These are phyloP conservation scores for Beverwykella pulmonaria DNA, from an alignment of 495 filamentous ascomycete genomes.

Conservation along the genomic window DNA sequence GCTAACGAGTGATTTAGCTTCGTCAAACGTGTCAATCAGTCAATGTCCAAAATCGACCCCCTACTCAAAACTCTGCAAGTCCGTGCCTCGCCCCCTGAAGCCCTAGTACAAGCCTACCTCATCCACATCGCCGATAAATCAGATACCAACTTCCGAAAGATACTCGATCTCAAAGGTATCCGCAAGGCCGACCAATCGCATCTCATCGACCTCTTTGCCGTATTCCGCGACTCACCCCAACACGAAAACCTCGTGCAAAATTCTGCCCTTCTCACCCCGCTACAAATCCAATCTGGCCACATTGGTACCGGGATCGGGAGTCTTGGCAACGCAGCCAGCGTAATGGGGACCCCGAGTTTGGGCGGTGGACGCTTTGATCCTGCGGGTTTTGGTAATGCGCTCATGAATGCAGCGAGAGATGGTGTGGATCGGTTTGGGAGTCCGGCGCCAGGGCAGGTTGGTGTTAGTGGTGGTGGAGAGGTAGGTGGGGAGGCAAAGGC, in stretches of 20 bases:
- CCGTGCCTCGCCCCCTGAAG: slow-evolving; percentile 84
- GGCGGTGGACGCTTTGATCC: slow-evolving; percentile 71
- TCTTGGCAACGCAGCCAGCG: slow-evolving; percentile 47
- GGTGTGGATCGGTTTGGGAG: slow-evolving; percentile 86
- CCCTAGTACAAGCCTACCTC: slow-evolving; percentile 93
- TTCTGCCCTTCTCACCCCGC: slow-evolving; percentile 64
- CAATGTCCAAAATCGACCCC: slow-evolving; percentile 83
- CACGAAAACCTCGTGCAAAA: slow-evolving; percentile 60
- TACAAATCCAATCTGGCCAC: slow-evolving; percentile 50
- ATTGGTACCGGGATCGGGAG: slow-evolving; percentile 48
- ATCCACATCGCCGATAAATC: slow-evolving; percentile 89
- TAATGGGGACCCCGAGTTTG: slow-evolving; percentile 38
- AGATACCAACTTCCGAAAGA: slow-evolving; percentile 93
- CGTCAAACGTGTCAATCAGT: slow-evolving; percentile 82
- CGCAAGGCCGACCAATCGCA: slow-evolving; percentile 66
- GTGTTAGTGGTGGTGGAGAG: slow-evolving; percentile 33
- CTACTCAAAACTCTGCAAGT: slow-evolving; percentile 97
- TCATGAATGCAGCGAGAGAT: slow-evolving; percentile 85
- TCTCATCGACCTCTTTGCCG: slow-evolving; percentile 84
- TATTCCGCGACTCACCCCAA: slow-evolving; percentile 67
- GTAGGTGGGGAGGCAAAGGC: slow-evolving; percentile 41
- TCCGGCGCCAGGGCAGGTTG: slow-evolving; percentile 47
- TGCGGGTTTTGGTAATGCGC: slow-evolving; percentile 65
- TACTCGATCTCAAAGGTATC: slow-evolving; percentile 91
- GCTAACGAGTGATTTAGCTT: slow-evolving; percentile 51